A percentile compares a stretch with the other conserved stretches of the same genome.
phyloP scores from a whole-genome alignment of 768 basidiomycete genomes.

The Xerocomellus amylosporus region DNA sequence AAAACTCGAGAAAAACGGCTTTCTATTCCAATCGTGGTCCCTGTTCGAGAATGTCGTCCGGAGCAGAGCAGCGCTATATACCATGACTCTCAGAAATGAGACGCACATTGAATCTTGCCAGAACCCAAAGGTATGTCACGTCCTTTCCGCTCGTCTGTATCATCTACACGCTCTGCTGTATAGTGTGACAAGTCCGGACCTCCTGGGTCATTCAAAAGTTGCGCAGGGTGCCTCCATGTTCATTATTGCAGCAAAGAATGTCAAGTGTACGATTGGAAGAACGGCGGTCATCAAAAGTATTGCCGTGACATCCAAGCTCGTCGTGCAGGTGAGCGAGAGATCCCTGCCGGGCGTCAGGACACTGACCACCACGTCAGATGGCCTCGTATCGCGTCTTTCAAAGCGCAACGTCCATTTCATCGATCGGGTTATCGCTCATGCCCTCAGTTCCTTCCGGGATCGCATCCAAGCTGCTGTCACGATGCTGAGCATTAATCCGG shows the following conservation, averaged over 20 bases:
- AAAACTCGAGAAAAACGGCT: constrained; percentile 16
- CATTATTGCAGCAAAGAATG: constrained; percentile 33
- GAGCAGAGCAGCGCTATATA: constrained; percentile 13
- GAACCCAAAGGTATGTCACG: constrained; percentile 19
- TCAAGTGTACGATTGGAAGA: constrained; percentile 30
- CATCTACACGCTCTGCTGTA: not conserved
- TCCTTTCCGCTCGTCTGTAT: not conserved
- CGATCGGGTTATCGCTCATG: constrained; percentile 21
- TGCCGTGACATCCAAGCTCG: constrained; percentile 28
- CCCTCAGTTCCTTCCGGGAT: constrained; percentile 15
- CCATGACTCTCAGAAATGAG: constrained; percentile 2
- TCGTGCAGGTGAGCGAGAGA: constrained; percentile 19
- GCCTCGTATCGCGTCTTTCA: constrained; percentile 19
- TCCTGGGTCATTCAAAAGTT: constrained; percentile 25
- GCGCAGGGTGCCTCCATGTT: constrained; percentile 29
- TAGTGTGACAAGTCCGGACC: constrained; percentile 29
- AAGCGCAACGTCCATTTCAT: constrained; percentile 26
- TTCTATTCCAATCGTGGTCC: constrained; percentile 20
- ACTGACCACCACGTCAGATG: constrained; percentile 15
- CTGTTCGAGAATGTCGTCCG: constrained; percentile 20
- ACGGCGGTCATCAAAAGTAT: constrained; percentile 25
- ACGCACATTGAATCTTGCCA: constrained; percentile 26
- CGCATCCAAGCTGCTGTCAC: constrained; percentile 14
- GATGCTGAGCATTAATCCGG: constrained; percentile 5
- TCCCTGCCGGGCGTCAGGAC: not conserved